These are phyloP conservation scores for Pythium apleroticum DNA, from an alignment of 352 stramenopile genomes.

Conservation along the genomic window DNA sequence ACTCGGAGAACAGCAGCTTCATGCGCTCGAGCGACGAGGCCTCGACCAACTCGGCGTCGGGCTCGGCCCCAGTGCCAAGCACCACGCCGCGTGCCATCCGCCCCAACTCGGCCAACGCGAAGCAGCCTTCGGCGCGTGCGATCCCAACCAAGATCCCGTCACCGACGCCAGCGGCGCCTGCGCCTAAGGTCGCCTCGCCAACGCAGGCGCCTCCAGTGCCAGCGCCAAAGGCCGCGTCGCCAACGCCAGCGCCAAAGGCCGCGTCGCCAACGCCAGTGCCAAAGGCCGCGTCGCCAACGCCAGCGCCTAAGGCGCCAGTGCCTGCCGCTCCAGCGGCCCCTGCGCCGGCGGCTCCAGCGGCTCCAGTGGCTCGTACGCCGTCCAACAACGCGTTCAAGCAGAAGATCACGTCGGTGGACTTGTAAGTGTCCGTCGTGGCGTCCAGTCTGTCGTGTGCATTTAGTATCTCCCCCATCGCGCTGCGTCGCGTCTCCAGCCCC, in stretches of 20 bases:
- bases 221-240: slow-evolving; percentile 1
- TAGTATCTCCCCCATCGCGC: slow-evolving; percentile 8
- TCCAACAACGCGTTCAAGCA: slow-evolving; percentile 28
- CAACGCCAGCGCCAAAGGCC: slow-evolving; percentile 2
- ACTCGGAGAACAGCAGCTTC: slow-evolving; percentile 61
- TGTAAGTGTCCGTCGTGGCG: slow-evolving; percentile 14
- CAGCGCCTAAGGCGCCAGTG: slow-evolving; percentile 2
- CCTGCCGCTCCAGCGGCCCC: slow-evolving; percentile 4
- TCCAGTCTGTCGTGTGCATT: slow-evolving; percentile 11
- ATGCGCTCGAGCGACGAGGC: slow-evolving; percentile 24
- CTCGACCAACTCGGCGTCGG: slow-evolving; percentile 7
- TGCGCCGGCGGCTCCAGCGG: slow-evolving; percentile 14
- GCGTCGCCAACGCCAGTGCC: slow-evolving; percentile 2
- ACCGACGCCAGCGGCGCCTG: slow-evolving; percentile 9
- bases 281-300: slow-evolving; percentile 2
- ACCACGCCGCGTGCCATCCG: slow-evolving; percentile 27
- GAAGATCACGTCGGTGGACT: slow-evolving; percentile 23
- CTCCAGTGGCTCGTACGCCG: slow-evolving; percentile 18
- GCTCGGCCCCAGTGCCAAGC: slow-evolving; percentile 11
- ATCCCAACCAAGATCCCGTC: slow-evolving; percentile 7
- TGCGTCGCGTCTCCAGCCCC: background rate
- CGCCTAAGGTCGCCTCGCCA: slow-evolving; percentile 7
- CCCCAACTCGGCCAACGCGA: slow-evolving; percentile 13
- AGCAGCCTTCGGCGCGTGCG: slow-evolving; percentile 20
- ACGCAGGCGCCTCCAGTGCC: background rate